These are phyloP conservation scores for Hyphopichia buzzinii DNA, from an alignment of 1,139 yeast species.

Conservation along the genomic window DNA sequence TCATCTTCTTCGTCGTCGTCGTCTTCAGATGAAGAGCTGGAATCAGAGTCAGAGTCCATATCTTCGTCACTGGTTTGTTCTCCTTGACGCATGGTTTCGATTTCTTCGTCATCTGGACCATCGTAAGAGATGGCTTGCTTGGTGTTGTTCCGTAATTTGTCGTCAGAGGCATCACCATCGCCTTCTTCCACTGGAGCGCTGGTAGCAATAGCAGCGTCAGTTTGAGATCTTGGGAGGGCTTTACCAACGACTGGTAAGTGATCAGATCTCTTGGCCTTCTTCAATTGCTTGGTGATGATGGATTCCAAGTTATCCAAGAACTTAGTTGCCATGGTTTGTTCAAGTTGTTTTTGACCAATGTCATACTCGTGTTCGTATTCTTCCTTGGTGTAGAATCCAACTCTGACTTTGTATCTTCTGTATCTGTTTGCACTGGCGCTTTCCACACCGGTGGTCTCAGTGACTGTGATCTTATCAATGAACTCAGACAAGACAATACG, in stretches of 20 bases:
- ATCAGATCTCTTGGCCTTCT: constrained; percentile 67
- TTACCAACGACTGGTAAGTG: constrained; percentile 66
- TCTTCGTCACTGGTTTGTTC: constrained; percentile 71
- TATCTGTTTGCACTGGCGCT: constrained; percentile 52
- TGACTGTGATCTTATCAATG: constrained; percentile 78
- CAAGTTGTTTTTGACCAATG: constrained; percentile 76
- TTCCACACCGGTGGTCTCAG: constrained; percentile 75
- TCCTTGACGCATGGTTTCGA: constrained; percentile 82
- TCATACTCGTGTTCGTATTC: constrained; percentile 91
- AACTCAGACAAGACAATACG: constrained; percentile 84
- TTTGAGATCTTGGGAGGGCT: constrained; percentile 60
- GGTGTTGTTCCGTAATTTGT: constrained; percentile 54
- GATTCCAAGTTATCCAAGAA: constrained; percentile 73
- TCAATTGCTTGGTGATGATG: constrained; percentile 75
- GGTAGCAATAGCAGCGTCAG: constrained; percentile 41
- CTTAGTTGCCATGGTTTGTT: constrained; percentile 57
- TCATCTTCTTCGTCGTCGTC: constrained; percentile 18
- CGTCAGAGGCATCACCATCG: constrained; percentile 72
- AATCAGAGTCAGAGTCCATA: constrained; percentile 33
- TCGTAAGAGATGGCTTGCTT: constrained; percentile 92
- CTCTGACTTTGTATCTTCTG: constrained; percentile 71
- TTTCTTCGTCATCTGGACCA: constrained; percentile 91
- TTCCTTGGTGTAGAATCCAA: constrained; percentile 70
- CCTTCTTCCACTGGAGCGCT: constrained; percentile 23
- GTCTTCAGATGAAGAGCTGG: constrained; percentile 19